Conservation (phyloP, 805 yeast species). For the Blastobotrys attinorum region DNA sequence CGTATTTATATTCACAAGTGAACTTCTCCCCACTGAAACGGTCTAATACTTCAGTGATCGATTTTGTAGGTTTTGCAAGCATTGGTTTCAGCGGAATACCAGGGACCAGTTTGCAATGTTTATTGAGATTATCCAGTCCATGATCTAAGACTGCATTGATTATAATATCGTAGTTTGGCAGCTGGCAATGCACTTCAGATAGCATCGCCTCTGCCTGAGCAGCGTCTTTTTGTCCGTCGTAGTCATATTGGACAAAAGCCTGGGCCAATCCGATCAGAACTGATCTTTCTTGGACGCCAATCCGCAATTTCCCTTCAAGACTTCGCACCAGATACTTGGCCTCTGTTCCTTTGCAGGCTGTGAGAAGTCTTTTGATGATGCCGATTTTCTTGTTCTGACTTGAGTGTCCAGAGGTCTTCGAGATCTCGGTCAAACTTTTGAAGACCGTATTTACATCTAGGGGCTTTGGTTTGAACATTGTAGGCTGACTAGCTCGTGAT, state of each 20-base stretch:
- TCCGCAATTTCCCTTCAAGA: conserved; percentile 85
- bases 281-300: conserved; percentile 90
- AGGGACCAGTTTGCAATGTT: conserved; percentile 69
- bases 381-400: conserved; percentile 74
- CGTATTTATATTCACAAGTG: conserved; percentile 95
- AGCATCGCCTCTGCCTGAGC: conserved; percentile 42
- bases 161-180: conserved; percentile 82
- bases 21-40: conserved; percentile 77
- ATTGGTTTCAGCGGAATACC: conserved; percentile 95
- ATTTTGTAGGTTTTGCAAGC: conserved; percentile 96
- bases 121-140: conserved; percentile 60
- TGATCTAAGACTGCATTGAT: conserved; percentile 55
- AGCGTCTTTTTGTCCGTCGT: conserved; percentile 17
- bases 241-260: conserved; percentile 64
- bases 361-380: conserved; percentile 72
- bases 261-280: conserved; percentile 79
- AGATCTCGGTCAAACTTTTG: conserved; percentile 64
- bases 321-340: conserved; percentile 88
- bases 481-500: conserved; percentile 76
- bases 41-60: conserved; percentile 86
- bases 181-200: conserved; percentile 79
- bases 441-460: conserved; percentile 70
- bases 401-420: conserved; percentile 67
- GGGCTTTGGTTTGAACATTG: conserved; percentile 89
- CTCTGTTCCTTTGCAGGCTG: conserved; percentile 78